These are phyloP conservation scores for Lactifluus hygrophoroides DNA, from an alignment of 768 basidiomycete species.

Conservation along the genomic window DNA sequence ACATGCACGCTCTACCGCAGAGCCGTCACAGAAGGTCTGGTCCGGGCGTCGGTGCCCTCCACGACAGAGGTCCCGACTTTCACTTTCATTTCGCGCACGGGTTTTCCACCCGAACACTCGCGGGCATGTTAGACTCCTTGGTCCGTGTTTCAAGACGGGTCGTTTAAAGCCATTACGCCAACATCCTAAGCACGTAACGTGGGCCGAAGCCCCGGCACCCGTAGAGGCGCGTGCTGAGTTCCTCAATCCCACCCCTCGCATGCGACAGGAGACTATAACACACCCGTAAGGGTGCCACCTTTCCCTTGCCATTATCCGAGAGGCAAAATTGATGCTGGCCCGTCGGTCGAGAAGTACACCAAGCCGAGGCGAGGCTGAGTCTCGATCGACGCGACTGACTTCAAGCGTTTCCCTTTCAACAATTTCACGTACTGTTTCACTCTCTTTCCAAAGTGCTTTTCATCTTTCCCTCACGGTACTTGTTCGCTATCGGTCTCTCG, in stretches of 20 bases:
- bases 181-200: slow-evolving; percentile 59
- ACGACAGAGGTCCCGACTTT: slow-evolving; percentile 54
- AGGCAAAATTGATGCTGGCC: slow-evolving; percentile 63
- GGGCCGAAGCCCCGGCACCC: slow-evolving; percentile 41
- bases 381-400: slow-evolving; percentile 53
- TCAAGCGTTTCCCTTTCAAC: slow-evolving; percentile 72
- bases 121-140: slow-evolving; percentile 81
- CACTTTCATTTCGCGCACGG: slow-evolving; percentile 13
- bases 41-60: slow-evolving; percentile 70
- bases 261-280: slow-evolving; percentile 55
- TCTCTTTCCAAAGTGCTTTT: slow-evolving; percentile 78
- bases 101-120: slow-evolving; percentile 56
- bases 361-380: slow-evolving; percentile 46
- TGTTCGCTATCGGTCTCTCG: slow-evolving; percentile 79
- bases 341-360: slow-evolving; percentile 47
- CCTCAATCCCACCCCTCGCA: slow-evolving; percentile 52
- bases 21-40: slow-evolving; percentile 64
- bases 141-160: slow-evolving; percentile 82
- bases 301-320: slow-evolving; percentile 48
- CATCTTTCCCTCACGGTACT: slow-evolving; percentile 79
- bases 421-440: slow-evolving; percentile 77
- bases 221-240: slow-evolving; percentile 48
- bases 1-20: slow-evolving; percentile 77
- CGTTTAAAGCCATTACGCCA: slow-evolving; percentile 73
- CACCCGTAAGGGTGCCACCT: slow-evolving; percentile 54